phyloP scores from a whole-genome alignment of 768 basidiomycete genomes.

The Macrolepiota fuliginosa region DNA sequence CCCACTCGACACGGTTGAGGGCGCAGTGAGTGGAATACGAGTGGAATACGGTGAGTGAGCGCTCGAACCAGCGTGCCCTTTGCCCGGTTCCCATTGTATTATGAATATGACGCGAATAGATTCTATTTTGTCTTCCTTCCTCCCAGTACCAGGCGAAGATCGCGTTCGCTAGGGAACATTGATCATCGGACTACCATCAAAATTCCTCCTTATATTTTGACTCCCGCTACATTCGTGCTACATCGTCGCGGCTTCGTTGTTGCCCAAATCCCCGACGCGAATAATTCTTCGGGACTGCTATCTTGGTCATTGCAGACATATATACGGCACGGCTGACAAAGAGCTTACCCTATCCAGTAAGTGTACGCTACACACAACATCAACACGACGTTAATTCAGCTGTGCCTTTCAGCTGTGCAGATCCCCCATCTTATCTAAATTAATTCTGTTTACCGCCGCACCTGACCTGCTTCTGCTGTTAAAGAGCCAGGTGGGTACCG shows the following conservation, averaged over 20 bases:
- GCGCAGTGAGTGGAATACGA: neutral
- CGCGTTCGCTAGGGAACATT: neutral
- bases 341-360: neutral
- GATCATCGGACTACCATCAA: neutral
- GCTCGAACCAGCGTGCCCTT: neutral
- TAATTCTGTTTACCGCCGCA: neutral
- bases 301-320: neutral
- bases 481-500: neutral
- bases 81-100: neutral
- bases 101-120: neutral
- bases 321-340: neutral
- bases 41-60: neutral
- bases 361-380: neutral
- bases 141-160: neutral
- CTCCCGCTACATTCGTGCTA: too few relatives aligned
- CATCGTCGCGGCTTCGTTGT: neutral
- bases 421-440: slow-evolving; percentile 3
- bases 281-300: neutral
- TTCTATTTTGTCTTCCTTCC: neutral
- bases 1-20: neutral
- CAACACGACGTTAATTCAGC: neutral
- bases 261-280: neutral
- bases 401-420: neutral
- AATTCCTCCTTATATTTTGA: neutral
- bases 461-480: slow-evolving; percentile 3